Evolutionary conservation across 331 rosid species (phyloP), one percentile per base, ranked within the genome.

Genomic region (Acacia concinna): DNA sequence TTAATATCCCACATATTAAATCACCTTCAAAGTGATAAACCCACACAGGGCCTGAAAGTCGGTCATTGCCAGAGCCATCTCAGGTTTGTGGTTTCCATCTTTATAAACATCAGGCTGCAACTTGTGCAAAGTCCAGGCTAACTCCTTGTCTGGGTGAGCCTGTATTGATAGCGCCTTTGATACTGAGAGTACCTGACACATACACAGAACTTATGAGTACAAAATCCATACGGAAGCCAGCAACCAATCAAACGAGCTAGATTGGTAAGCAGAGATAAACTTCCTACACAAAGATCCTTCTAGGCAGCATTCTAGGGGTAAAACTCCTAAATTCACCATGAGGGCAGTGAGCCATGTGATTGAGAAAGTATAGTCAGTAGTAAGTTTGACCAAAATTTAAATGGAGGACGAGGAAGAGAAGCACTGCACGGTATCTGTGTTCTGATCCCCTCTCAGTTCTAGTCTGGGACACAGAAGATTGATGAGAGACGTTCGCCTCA

Each of bases 61-160:
- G 4, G 97, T 95, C 30, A 91, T 69, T 21, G 99, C 99, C 18
- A 92, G 75, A 49, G 99, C 92, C 99, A 95, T 95, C 87, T 95
- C 99, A 2, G 99, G 99, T 87, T 95, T 95, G 83, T 95, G 99
- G 82, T 93, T 95, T 11, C 83, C 96, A 83, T 95, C 99, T 83
- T 91, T 95, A 69, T 95, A 95, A 46, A 86, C 12, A 80, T 81
- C 78, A 31, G 99, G 99, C 9, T 52, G 89, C 68, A 86, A 63
- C 80, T 91, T 93, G 77, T 95, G 98, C 89, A 95, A 80, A 31
- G 69, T 59, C 87, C 87, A 89, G 8, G 99, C 99, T 86, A 91
- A 80, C 12, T 93, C 94, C 90, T 91, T 95, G 72, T 95, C 96
- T 1, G 99, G 99, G 77, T 95, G 99, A 43, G 99, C 99, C 86